Conservation (phyloP, 257 asterid genomes). For the Salvia splendens region DNA sequence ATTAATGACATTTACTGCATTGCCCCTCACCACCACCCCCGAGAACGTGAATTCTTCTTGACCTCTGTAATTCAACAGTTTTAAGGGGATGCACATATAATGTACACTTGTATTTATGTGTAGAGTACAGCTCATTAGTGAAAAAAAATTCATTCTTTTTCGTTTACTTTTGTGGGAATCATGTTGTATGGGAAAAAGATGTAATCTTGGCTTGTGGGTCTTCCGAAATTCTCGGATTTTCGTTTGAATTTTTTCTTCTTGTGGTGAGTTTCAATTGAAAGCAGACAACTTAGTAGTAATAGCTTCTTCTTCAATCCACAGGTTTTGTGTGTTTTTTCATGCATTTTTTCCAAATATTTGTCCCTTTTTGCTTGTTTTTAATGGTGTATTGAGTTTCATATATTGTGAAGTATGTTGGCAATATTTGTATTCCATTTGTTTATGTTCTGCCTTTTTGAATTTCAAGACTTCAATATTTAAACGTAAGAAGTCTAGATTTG, state of each 20-base stretch:
- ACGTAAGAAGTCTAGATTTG: background rate
- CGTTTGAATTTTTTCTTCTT: conserved; percentile 35
- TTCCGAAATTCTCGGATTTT: conserved; percentile 45
- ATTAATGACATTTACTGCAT: conserved; percentile 58
- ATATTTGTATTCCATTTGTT: conserved; percentile 29
- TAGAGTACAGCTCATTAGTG: background rate
- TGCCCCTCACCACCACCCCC: conserved; percentile 42
- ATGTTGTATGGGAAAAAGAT: conserved; percentile 11
- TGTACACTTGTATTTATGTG: conserved; percentile 5
- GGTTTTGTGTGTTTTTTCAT: conserved; percentile 52
- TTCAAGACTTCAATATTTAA: conserved; percentile 35
- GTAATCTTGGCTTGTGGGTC: conserved; percentile 35
- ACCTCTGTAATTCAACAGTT: conserved; percentile 26
- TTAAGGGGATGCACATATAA: conserved; percentile 16
- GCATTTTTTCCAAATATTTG: conserved; percentile 39
- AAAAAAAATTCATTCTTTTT: conserved; percentile 21
- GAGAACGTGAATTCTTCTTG: conserved; percentile 20
- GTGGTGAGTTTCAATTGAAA: conserved; percentile 41
- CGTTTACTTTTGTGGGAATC: too few species aligned
- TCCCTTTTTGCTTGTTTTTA: conserved; percentile 48
- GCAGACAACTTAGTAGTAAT: conserved; percentile 31
- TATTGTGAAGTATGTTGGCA: conserved; percentile 24
- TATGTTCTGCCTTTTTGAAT: conserved; percentile 27
- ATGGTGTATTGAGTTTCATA: conserved; percentile 29
- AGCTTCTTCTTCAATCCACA: conserved; percentile 62